Percentiles rank a stretch among this genome's conserved stretches.
These are phyloP conservation scores for Aspergillus persii DNA, from an alignment of 2,329 filamentous ascomycete species.

Conservation along the genomic window DNA sequence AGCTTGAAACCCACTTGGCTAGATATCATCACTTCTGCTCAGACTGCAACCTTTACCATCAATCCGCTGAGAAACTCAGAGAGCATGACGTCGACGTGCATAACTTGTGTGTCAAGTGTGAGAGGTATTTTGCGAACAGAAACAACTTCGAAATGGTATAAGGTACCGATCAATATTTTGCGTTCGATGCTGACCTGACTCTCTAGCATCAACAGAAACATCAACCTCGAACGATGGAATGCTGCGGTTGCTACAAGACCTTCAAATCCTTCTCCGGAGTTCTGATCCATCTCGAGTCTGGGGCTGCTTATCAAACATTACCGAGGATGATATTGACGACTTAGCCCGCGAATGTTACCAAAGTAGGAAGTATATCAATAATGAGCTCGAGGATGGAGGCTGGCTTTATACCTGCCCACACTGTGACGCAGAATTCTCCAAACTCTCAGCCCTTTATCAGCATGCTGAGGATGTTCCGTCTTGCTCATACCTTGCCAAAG, in stretches of 20 bases:
- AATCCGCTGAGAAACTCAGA: slow-evolving; percentile 6
- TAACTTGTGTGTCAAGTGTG: slow-evolving; percentile 9
- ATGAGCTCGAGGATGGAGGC: too few species aligned
- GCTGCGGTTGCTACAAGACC: slow-evolving; percentile 7
- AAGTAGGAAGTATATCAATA: too few species aligned
- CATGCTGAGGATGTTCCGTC: too few species aligned
- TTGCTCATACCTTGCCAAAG: too few species aligned
- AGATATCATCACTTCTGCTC: slow-evolving; percentile 8
- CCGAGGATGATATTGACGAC: too few species aligned
- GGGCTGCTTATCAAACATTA: slow-evolving; percentile 13
- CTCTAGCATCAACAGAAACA: slow-evolving; percentile 11
- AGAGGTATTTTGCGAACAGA: slow-evolving; percentile 8
- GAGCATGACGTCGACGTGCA: slow-evolving; percentile 4
- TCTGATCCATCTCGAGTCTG: slow-evolving; percentile 12
- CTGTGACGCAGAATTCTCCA: too few species aligned
- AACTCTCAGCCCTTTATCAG: too few species aligned
- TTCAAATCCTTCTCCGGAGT: slow-evolving; percentile 6
- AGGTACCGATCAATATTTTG: slow-evolving; percentile 2
- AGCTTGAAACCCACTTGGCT: neutral
- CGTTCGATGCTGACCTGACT: slow-evolving; percentile 8
- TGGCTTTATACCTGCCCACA: too few species aligned
- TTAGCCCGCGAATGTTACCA: too few species aligned
- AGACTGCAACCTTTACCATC: slow-evolving; percentile 7
- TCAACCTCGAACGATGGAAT: slow-evolving; percentile 9
- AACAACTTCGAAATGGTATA: slow-evolving; percentile 12